These are phyloP conservation scores for Sarocladium oryzae DNA, from an alignment of 2,329 filamentous ascomycete species.

Conservation along the genomic window DNA sequence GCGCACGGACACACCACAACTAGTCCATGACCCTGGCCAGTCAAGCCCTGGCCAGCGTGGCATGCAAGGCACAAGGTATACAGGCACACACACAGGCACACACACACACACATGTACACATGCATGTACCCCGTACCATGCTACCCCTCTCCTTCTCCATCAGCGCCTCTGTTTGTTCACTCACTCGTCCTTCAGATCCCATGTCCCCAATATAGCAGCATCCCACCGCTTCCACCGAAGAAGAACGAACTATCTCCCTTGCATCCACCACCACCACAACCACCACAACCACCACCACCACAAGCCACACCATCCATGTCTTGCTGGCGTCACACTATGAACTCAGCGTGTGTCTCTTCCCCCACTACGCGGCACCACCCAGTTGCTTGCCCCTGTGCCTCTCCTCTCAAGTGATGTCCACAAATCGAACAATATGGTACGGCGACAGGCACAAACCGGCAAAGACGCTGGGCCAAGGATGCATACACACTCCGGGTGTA, in stretches of 20 bases:
- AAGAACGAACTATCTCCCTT: slow-evolving; percentile 8
- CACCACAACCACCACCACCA: slow-evolving; percentile 1
- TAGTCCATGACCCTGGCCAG: neutral
- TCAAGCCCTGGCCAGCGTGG: slow-evolving; percentile 6
- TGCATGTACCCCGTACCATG: too few species aligned
- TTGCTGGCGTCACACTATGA: slow-evolving; percentile 8
- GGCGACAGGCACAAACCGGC: neutral
- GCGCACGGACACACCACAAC: slow-evolving; percentile 6
- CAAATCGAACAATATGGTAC: neutral
- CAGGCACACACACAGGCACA: neutral
- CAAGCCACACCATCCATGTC: slow-evolving; percentile 4
- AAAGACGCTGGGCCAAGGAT: neutral
- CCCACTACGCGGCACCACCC: slow-evolving; percentile 3
- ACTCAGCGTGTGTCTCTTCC: neutral
- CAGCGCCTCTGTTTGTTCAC: too few species aligned
- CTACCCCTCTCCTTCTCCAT: neutral
- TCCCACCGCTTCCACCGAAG: neutral
- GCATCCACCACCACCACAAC: neutral
- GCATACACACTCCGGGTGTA: slow-evolving; percentile 4
- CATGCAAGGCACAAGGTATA: slow-evolving; percentile 8
- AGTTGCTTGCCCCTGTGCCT: slow-evolving; percentile 4
- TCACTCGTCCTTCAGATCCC: too few species aligned
- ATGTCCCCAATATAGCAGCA: slow-evolving; percentile 6
- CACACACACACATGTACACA: too few species aligned
- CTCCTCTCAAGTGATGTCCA: neutral